A percentile compares a stretch with the other conserved stretches of the same genome.
Evolutionary conservation across 495 filamentous ascomycete genomes (phyloP).

Genomic region (Evernia prunastri): DNA sequence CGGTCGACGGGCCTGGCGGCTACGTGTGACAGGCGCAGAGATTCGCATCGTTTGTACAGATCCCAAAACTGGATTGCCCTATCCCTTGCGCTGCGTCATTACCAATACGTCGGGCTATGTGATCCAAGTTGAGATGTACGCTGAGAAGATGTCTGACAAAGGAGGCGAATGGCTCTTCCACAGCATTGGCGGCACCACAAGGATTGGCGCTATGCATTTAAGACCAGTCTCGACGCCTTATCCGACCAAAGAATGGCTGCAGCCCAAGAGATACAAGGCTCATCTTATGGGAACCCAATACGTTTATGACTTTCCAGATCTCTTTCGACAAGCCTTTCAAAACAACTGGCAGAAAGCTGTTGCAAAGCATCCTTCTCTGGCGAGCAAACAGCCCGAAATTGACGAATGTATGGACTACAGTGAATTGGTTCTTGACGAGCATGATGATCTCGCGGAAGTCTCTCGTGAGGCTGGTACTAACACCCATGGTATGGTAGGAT

Average conservation of each 20-base stretch:
- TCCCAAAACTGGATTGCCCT: constrained; percentile 71
- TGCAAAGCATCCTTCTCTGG: constrained; percentile 61
- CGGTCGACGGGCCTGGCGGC: constrained; percentile 88
- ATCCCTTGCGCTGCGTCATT: constrained; percentile 92
- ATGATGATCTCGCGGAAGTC: constrained; percentile 86
- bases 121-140: constrained; percentile 95
- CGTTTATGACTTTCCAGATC: constrained; percentile 98
- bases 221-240: constrained; percentile 86
- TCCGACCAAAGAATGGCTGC: constrained; percentile 95
- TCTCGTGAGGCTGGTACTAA: constrained; percentile 91
- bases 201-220: constrained; percentile 93
- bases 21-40: constrained; percentile 94
- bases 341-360: constrained; percentile 81
- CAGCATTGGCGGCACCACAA: constrained; percentile 88
- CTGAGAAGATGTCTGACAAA: constrained; percentile 96
- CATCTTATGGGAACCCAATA: constrained; percentile 99
- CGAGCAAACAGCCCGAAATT: constrained; percentile 71
- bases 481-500: constrained; percentile 95
- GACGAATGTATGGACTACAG: constrained; percentile 94
- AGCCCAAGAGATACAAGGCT: constrained; percentile 98
- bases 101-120: constrained; percentile 99
- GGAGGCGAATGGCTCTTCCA: constrained; percentile 93
- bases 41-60: constrained; percentile 98
- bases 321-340: constrained; percentile 96
- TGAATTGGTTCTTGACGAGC: constrained; percentile 89